Conservation (phyloP, 352 stramenopile species). For the Phytophthora kernoviae region DNA sequence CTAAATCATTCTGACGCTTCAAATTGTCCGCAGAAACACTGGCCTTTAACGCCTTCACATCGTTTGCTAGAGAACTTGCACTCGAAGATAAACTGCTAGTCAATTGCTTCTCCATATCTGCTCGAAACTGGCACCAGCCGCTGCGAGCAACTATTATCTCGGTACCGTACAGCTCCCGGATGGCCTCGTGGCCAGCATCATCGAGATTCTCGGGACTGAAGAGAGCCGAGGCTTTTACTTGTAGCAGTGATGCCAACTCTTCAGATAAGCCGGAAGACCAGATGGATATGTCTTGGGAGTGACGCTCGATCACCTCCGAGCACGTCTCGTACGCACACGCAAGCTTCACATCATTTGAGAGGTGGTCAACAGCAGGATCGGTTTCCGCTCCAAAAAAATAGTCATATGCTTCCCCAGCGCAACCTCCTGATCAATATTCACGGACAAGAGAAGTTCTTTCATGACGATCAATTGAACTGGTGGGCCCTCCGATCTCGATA, state of each 20-base stretch:
- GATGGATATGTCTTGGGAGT: constrained; percentile 50
- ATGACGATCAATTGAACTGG: constrained; percentile 42
- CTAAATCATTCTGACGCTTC: constrained; percentile 59
- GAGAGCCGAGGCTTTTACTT: constrained; percentile 44
- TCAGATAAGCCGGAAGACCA: constrained; percentile 52
- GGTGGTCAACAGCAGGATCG: constrained; percentile 3
- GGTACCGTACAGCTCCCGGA: constrained; percentile 51
- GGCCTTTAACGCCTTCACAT: constrained; percentile 49
- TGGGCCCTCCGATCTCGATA: constrained; percentile 9
- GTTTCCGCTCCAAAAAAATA: constrained; percentile 30
- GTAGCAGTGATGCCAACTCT: constrained; percentile 52
- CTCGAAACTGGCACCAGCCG: constrained; percentile 63
- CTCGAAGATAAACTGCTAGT: constrained; percentile 38
- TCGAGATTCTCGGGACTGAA: constrained; percentile 47
- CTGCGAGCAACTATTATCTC: constrained; percentile 60
- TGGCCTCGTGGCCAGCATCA: constrained; percentile 35
- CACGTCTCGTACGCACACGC: constrained; percentile 45
- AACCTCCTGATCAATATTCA: constrained; percentile 31
- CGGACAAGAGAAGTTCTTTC: constrained; percentile 43
- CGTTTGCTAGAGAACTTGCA: constrained; percentile 43
- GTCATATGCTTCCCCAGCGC: constrained; percentile 6
- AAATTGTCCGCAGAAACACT: constrained; percentile 37
- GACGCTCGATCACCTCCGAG: constrained; percentile 47
- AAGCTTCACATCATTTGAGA: constrained; percentile 36
- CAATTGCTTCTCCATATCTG: constrained; percentile 63